Evolutionary conservation across 352 stramenopile genomes (phyloP), one percentile per base, ranked within the genome.

Genomic region (Phytophthora podocarpi): DNA sequence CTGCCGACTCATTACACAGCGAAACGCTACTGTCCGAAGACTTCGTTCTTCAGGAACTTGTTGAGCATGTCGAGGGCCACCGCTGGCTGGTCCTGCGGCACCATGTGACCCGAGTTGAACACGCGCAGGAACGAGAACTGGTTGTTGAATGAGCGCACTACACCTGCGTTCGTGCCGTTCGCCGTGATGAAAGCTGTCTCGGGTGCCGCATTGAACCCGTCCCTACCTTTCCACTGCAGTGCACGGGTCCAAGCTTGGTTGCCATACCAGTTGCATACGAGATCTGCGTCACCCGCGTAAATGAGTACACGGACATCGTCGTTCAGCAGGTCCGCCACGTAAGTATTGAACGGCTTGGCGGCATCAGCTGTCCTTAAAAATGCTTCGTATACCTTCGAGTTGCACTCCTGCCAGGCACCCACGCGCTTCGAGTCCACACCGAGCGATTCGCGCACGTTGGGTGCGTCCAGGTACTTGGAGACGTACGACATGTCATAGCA

Each of bases 261-360:
- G 18, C 96, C 96, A 28, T 98, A 64, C 80, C 97, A 99, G 64
- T 99, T 99, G 76, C 91, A 98, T 46, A 98, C 93, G 55, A 98
- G 78, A 53, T 89, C 80, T 21, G 92, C 80, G 69, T 99, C 97
- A 36, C 97, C 97, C 10, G 91, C 90, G 80, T 99, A 99, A 42
- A 99, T 93, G 11, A 99, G 76, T 6, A 97, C 93, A 4, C 80
- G 81, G 4, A 89, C 55, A 13, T 41, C 59, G 18, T 66, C 74
- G 28, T 89, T 52, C 15, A 99, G 71, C 47, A 99, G 59, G 28
- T 96, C 85, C 0, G 80, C 76, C 9, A 98, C 69, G 43, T 90
- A 89, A 8, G 70, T 46, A 24, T 85, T 77, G 62, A 95, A 98
- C 16, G 94, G 76, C 58, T 96, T 93, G 80, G 97, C 97, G 76